These are phyloP conservation scores for Aschersonia sp. DNA, from an alignment of 2,329 filamentous ascomycete species.

Conservation along the genomic window DNA sequence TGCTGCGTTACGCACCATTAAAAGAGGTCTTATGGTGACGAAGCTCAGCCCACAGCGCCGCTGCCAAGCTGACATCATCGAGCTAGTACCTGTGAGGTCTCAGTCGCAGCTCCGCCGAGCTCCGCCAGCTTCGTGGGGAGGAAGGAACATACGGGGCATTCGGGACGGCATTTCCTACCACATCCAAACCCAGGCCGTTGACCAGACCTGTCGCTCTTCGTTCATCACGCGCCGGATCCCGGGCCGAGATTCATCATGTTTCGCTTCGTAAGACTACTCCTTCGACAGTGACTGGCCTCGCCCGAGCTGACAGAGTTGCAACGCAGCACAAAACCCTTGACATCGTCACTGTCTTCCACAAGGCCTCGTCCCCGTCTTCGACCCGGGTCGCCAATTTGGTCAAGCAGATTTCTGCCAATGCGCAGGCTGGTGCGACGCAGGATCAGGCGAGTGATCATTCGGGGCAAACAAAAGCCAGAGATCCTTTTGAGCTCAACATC, in stretches of 20 bases:
- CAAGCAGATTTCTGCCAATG: slow-evolving; percentile 63
- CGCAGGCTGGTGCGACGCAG: slow-evolving; percentile 51
- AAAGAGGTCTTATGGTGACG: too few species aligned
- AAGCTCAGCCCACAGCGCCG: too few species aligned
- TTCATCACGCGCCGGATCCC: neutral
- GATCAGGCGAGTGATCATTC: slow-evolving; percentile 59
- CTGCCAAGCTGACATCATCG: too few species aligned
- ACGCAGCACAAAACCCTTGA: slow-evolving; percentile 67
- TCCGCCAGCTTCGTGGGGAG: neutral
- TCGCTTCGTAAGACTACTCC: slow-evolving; percentile 7
- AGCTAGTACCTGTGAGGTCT: neutral
- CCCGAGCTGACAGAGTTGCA: neutral
- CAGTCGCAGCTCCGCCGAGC: neutral
- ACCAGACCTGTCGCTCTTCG: neutral
- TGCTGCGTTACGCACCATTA: too few species aligned
- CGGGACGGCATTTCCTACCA: too few species aligned
- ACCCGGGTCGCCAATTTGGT: slow-evolving; percentile 60
- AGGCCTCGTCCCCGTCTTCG: slow-evolving; percentile 58
- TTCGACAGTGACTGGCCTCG: neutral
- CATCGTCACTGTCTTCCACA: slow-evolving; percentile 93
- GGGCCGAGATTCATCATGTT: slow-evolving; percentile 7
- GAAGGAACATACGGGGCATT: neutral
- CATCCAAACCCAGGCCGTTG: too few species aligned
- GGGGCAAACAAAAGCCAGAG: slow-evolving; percentile 38
- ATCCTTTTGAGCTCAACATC: slow-evolving; percentile 76